Percentiles rank a stretch among this genome's conserved stretches.
These are phyloP conservation scores for Tricholoma furcatifolium DNA, from an alignment of 768 basidiomycete genomes.

Conservation along the genomic window DNA sequence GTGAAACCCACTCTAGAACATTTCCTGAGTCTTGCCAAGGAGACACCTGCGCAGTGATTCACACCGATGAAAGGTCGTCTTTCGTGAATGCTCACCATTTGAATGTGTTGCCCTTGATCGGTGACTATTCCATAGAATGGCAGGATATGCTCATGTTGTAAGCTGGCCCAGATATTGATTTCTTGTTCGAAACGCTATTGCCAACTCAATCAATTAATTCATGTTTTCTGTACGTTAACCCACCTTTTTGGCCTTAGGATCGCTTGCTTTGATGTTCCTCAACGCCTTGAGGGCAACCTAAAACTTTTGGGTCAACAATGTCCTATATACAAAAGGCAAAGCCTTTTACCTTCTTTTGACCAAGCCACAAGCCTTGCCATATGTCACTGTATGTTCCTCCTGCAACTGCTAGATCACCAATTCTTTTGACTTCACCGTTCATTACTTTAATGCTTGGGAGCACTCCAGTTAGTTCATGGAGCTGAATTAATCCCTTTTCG, in stretches of 20 bases:
- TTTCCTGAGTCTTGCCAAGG: slow-evolving; percentile 64
- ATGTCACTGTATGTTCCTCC: slow-evolving; percentile 57
- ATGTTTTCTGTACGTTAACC: neutral
- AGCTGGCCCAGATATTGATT: slow-evolving; percentile 50
- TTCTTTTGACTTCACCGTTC: slow-evolving; percentile 48
- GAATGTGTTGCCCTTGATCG: slow-evolving; percentile 46
- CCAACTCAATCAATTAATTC: neutral
- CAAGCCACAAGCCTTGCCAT: slow-evolving; percentile 54
- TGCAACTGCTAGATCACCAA: slow-evolving; percentile 38
- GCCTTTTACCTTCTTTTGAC: slow-evolving; percentile 43
- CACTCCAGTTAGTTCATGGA: slow-evolving; percentile 51
- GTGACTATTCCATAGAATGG: slow-evolving; percentile 60
- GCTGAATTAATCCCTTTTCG: slow-evolving; percentile 40
- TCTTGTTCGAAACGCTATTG: slow-evolving; percentile 56
- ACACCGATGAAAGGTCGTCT: neutral
- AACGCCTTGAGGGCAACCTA: slow-evolving; percentile 61
- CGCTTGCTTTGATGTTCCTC: slow-evolving; percentile 42
- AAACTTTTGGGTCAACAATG: neutral
- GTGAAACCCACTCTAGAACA: slow-evolving; percentile 42
- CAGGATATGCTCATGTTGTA: slow-evolving; percentile 50
- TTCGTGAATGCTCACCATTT: slow-evolving; percentile 36
- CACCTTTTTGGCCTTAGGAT: slow-evolving; percentile 43
- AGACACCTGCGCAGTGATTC: slow-evolving; percentile 41
- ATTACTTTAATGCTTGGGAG: slow-evolving; percentile 52
- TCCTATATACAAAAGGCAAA: too few relatives aligned